These are phyloP conservation scores for Exophiala aquamarina DNA, from an alignment of 2,329 filamentous ascomycete genomes.

Conservation along the genomic window DNA sequence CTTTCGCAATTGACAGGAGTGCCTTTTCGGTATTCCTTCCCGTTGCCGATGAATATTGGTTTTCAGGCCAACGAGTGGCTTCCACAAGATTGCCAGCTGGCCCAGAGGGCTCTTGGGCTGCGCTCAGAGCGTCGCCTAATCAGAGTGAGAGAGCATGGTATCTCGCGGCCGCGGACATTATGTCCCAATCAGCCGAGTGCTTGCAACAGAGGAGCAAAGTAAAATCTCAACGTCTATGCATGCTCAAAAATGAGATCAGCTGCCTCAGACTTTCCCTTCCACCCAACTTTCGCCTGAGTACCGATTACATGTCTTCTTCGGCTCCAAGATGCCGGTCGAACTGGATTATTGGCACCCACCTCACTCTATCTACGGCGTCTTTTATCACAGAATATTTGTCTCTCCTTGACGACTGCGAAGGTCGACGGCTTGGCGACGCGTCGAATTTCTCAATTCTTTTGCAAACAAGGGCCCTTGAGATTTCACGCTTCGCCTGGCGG, in stretches of 20 bases:
- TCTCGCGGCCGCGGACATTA: background rate
- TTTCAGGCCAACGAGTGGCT: background rate
- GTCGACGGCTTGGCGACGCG: too few species aligned
- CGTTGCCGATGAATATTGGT: conserved; percentile 8
- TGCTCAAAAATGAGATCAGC: background rate
- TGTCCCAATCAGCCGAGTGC: background rate
- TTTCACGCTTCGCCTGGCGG: too few species aligned
- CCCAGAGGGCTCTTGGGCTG: background rate
- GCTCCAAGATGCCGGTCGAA: too few species aligned
- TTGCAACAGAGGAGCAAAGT: background rate
- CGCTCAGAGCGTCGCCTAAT: background rate
- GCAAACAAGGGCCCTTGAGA: too few species aligned
- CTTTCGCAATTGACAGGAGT: conserved; percentile 2
- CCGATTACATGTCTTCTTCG: too few species aligned
- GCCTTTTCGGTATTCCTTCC: conserved; percentile 3
- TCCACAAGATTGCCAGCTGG: background rate
- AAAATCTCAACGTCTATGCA: background rate
- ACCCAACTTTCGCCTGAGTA: background rate
- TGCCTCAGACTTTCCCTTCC: background rate
- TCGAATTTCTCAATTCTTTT: too few species aligned
- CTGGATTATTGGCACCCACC: too few species aligned
- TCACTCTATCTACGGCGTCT: too few species aligned
- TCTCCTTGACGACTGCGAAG: too few species aligned
- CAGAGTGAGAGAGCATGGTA: background rate
- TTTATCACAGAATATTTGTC: too few species aligned